These are phyloP conservation scores for Sarocladium kiliense DNA, from an alignment of 2,329 filamentous ascomycete genomes.

Conservation along the genomic window DNA sequence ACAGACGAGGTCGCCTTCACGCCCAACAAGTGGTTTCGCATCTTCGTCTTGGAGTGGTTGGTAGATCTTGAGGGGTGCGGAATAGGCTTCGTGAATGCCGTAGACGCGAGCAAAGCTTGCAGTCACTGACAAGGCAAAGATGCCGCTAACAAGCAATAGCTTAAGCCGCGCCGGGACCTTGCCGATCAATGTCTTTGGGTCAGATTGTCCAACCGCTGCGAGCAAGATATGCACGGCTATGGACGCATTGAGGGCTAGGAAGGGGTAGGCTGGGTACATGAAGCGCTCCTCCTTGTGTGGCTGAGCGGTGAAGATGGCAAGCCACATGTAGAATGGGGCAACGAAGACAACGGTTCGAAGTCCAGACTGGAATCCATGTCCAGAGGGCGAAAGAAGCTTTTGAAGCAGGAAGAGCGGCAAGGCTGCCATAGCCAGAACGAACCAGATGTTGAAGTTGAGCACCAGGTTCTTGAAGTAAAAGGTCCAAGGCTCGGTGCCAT, in stretches of 20 bases:
- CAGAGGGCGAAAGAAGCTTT: constrained; percentile 56
- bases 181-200: constrained; percentile 61
- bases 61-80: constrained; percentile 71
- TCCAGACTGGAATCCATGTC: constrained; percentile 61
- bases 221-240: constrained; percentile 78
- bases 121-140: constrained; percentile 60
- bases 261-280: constrained; percentile 96
- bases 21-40: constrained; percentile 44
- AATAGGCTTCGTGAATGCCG: constrained; percentile 76
- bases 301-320: constrained; percentile 83
- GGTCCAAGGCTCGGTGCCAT: constrained; percentile 93
- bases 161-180: constrained; percentile 74
- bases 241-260: constrained; percentile 82
- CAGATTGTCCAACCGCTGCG: constrained; percentile 64
- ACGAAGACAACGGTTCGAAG: constrained; percentile 75
- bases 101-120: constrained; percentile 67
- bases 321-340: constrained; percentile 89
- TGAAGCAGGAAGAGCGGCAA: constrained; percentile 73
- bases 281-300: constrained; percentile 98
- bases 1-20: constrained; percentile 68
- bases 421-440: constrained; percentile 69
- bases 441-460: constrained; percentile 96
- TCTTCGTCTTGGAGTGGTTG: constrained; percentile 55
- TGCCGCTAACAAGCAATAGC: constrained; percentile 53
- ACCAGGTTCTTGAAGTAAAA: constrained; percentile 90